Percentiles rank a stretch among this genome's conserved stretches.
Conservation (phyloP, 192 early-diverging fungal genomes). For the Chytriomyces confervae region DNA sequence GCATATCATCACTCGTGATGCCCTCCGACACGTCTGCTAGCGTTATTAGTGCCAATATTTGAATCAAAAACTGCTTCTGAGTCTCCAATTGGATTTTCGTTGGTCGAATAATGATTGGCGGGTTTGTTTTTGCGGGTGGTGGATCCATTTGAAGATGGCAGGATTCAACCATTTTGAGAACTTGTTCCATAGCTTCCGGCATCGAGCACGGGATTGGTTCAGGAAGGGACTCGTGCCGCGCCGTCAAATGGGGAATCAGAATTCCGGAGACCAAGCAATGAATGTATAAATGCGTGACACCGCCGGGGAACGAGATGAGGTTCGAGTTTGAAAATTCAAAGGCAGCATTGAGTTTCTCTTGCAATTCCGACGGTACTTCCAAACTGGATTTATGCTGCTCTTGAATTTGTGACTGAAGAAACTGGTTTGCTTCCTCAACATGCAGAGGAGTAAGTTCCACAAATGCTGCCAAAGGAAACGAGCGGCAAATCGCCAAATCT, state of each 20-base stretch:
- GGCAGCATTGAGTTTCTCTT: background rate
- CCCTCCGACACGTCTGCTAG: background rate
- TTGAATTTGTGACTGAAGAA: background rate
- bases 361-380: background rate
- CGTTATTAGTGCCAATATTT: conserved; percentile 5
- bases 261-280: conserved; percentile 2
- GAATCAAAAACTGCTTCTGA: background rate
- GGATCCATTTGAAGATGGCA: background rate
- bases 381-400: background rate
- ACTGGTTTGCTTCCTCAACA: background rate
- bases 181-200: conserved; percentile 15
- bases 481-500: conserved; percentile 18
- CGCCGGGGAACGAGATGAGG: background rate
- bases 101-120: background rate
- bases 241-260: background rate
- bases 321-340: background rate
- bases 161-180: conserved; percentile 7
- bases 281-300: background rate
- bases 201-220: conserved; percentile 2
- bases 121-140: background rate
- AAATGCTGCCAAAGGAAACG: background rate
- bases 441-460: conserved; percentile 1
- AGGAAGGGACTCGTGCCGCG: background rate
- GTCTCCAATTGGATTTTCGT: conserved; percentile 15
- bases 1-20: background rate